Evolutionary conservation across 2,329 filamentous ascomycete genomes (phyloP), one percentile per base, ranked within the genome.

Genomic region (Emmonsia crescens): DNA sequence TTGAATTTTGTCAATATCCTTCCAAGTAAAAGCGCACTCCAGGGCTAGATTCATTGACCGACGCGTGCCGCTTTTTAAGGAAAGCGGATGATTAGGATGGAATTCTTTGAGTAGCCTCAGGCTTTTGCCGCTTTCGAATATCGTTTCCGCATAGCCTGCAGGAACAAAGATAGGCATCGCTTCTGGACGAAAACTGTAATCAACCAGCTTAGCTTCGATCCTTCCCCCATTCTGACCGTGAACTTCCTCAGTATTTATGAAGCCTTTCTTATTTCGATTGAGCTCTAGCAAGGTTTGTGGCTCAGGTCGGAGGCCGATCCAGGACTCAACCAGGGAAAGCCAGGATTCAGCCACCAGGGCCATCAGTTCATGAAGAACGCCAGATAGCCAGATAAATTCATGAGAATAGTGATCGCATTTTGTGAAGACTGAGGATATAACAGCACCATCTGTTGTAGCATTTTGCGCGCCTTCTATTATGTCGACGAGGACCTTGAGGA

Each of bases 61-160:
- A 10, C 70, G 66, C 5, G 84, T 71, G 5, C 81, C 75, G 31
- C 78, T 76, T n/a, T 78, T 69, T 49, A 79, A 79, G 16, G 84
- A 82, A 49, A 94, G 76, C 0, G 87, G 85, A 70, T 95, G 89
- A 1, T 85, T 78, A 5, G 89, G 82, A 70, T 94, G 88, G 66
- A 88, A 85, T 27, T 79, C 77, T 66, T 85, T 83, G 56, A 96
- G 78, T 60, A 94, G 85, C 8, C 88, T 83, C 56, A 96, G 74
- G 70, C 88, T 93, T 67, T 83, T 84, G 3, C 89, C 91, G 3
- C 86, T 88, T 70, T 95, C 89, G 65, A 93, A 92, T n/a, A 94
- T 84, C 5, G 80, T 77, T 58, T 83, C 80, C 2, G 85, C 86
- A 66, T 92, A 82, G 62, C 94, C 89, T 5, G 78, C 72, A 0